Evolutionary conservation across 805 yeast genomes (phyloP).

Genomic region (Brettanomyces custersianus): DNA sequence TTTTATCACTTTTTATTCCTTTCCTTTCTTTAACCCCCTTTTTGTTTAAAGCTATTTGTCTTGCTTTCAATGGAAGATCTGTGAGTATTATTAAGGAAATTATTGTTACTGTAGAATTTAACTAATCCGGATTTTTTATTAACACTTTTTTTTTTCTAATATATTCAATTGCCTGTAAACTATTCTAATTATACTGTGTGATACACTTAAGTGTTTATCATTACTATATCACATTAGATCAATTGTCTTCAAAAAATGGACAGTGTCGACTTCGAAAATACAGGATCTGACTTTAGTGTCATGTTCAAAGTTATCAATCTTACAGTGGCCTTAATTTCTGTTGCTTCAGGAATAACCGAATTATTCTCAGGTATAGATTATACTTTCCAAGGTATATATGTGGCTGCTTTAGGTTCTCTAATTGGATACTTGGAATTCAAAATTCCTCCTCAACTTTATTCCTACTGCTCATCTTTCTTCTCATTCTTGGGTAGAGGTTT

Average conservation of each 20-base stretch:
- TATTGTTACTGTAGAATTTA: too few relatives aligned
- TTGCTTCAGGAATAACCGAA: conserved; percentile 40
- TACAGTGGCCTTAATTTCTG: conserved; percentile 40
- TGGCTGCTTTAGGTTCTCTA: conserved; percentile 44
- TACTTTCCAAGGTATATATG: conserved; percentile 51
- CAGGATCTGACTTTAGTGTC: conserved; percentile 35
- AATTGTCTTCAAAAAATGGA: conserved; percentile 15
- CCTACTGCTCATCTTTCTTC: conserved; percentile 59
- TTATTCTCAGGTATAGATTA: conserved; percentile 30
- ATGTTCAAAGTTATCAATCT: conserved; percentile 45
- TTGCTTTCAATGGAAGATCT: too few relatives aligned
- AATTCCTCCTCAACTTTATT: conserved; percentile 51
- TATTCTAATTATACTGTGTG: too few relatives aligned
- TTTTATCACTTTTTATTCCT: background rate
- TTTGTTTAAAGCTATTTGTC: background rate
- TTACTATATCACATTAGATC: too few relatives aligned
- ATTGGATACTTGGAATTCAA: conserved; percentile 39
- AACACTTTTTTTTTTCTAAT: too few relatives aligned
- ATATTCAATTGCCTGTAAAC: too few relatives aligned
- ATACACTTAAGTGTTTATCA: too few relatives aligned
- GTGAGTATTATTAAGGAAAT: too few relatives aligned
- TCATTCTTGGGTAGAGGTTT: conserved; percentile 68
- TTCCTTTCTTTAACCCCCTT: background rate
- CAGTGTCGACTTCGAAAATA: conserved; percentile 35
- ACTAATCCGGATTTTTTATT: too few relatives aligned